Evolutionary conservation across 495 filamentous ascomycete species (phyloP), one percentile per base, ranked within the genome.

Genomic region (Podospora fimiseda): DNA sequence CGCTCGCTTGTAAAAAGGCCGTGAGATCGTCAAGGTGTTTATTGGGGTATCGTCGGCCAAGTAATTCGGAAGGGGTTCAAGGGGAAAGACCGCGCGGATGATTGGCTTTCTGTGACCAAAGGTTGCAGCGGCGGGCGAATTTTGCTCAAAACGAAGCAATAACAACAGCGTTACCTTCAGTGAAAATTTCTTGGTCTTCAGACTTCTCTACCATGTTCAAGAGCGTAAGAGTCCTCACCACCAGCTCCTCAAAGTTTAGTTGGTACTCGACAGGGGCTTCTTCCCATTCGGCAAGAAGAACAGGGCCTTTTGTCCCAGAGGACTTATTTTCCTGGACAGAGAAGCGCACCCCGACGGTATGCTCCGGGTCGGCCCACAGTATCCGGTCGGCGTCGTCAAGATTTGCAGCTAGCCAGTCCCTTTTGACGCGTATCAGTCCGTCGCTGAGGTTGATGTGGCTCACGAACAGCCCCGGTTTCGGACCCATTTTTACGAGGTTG

Each of bases 401-500:
- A 33, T 38, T 57, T 48, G 70, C 70, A n/a, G 74, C 70, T 44
- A 92, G 67, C 88, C 88, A 91, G 33, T 79, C 70, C 27, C 85
- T 74, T 71, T 79, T 89, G 36, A 90, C 69, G 9, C 87, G 75
- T 33, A 85, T 67, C 16, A 87, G 69, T 9, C 80, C 80, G 48
- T 90, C 83, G 46, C 76, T 72, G 15, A 90, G 64, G 40, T 78
- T 82, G 45, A 82, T 74, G 44, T 80, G 78, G 59, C 78, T 80
- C 39, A 78, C 62, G 55, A 83, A 88, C 15, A 80, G 63, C 36
- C 75, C 81, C 53, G 55, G 70, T 59, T 75, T 75, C 6, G 82
- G 80, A 18, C 83, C 78, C 9, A 82, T 60, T 61, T 83, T 84
- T 38, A 88, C 86, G 18, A 92, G 64, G 63, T 83, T 87, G 19